Conservation (phyloP, 192 early-diverging fungal species). For the Backusella westeae region DNA sequence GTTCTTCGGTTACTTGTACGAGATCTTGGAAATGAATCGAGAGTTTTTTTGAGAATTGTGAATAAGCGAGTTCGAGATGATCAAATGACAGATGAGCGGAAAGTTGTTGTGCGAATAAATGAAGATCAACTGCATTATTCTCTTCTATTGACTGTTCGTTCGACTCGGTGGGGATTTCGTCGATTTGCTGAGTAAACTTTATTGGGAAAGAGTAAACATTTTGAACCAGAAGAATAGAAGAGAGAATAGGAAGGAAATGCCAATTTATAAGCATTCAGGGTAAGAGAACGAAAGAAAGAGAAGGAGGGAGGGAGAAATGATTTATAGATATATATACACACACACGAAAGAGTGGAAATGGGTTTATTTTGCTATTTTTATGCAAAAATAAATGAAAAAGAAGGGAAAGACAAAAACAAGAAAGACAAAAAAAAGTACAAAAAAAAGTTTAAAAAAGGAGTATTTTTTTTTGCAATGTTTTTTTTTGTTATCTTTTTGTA, state of each 20-base stretch:
- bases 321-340: neutral
- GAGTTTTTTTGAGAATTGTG: neutral
- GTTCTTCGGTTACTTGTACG: conserved; percentile 7
- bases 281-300: neutral
- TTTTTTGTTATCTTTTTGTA: neutral
- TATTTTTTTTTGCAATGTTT: neutral
- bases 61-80: conserved; percentile 7
- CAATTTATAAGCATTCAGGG: neutral
- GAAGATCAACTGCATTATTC: conserved; percentile 5
- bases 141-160: neutral
- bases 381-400: neutral
- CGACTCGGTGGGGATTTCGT: neutral
- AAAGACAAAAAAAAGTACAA: neutral
- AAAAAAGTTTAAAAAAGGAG: neutral
- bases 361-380: neutral
- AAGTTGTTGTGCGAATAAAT: neutral
- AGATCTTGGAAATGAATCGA: conserved; percentile 9
- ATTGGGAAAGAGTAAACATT: neutral
- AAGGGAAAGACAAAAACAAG: neutral
- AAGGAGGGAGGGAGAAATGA: neutral
- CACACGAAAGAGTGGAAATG: neutral
- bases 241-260: neutral
- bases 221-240: neutral
- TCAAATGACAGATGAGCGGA: conserved; percentile 7
- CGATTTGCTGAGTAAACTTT: neutral